A percentile compares a stretch with the other conserved stretches of the same genome.
Conservation (phyloP, 140 eudicot species). For the Senecio squalidus region DNA sequence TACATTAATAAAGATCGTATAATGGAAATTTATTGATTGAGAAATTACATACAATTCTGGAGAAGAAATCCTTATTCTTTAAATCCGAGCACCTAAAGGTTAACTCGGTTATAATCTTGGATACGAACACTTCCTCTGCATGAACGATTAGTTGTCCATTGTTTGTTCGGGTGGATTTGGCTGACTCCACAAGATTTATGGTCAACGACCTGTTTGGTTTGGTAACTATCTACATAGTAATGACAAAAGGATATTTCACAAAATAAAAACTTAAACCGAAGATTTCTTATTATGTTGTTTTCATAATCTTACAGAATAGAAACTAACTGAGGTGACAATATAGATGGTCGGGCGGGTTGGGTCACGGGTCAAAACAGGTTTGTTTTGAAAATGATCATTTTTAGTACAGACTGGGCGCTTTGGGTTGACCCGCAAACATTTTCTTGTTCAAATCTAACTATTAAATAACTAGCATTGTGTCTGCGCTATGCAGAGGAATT, state of each 20-base stretch:
- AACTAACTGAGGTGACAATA: too few relatives aligned
- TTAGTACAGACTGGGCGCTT: too few relatives aligned
- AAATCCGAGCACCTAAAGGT: constrained; percentile 72
- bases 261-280: too few relatives aligned
- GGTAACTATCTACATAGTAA: constrained; percentile 65
- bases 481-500: too few relatives aligned
- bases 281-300: too few relatives aligned
- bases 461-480: background rate
- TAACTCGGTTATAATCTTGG: constrained; percentile 77
- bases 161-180: constrained; percentile 27
- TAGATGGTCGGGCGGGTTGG: too few relatives aligned
- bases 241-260: constrained; percentile 18
- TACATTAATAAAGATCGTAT: constrained; percentile 8
- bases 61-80: constrained; percentile 79
- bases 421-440: background rate
- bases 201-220: constrained; percentile 51
- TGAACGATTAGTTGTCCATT: constrained; percentile 69
- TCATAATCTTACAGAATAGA: too few relatives aligned
- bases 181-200: constrained; percentile 49
- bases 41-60: constrained; percentile 67
- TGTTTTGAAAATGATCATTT: too few relatives aligned
- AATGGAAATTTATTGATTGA: constrained; percentile 5
- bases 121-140: constrained; percentile 72
- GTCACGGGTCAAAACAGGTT: too few relatives aligned
- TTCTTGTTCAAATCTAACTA: background rate